Percentiles rank a stretch among this genome's conserved stretches.
Conservation (phyloP, 306 rosid species). For the Begonia peltatifolia region DNA sequence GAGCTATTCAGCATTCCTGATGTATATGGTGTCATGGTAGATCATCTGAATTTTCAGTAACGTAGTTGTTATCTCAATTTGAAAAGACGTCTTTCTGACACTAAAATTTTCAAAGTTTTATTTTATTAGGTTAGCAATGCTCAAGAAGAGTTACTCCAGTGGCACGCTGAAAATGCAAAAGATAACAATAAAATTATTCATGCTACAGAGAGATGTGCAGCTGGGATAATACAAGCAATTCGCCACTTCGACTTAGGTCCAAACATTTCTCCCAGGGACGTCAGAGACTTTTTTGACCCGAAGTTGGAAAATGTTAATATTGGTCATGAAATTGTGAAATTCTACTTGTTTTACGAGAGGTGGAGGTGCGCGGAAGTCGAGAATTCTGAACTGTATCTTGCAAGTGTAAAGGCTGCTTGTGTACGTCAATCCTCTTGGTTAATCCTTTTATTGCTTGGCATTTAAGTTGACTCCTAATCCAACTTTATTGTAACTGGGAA, state of each 20-base stretch:
- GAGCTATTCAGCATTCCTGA: conserved; percentile 49
- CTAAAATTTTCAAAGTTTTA: too few species aligned
- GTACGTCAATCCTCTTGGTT: conserved; percentile 33
- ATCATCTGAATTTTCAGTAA: too few species aligned
- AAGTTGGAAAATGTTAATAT: conserved; percentile 18
- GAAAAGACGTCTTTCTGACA: too few species aligned
- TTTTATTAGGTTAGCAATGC: conserved; percentile 26
- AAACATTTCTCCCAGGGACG: conserved; percentile 59
- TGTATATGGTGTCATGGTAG: conserved; percentile 69
- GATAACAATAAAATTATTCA: conserved; percentile 28
- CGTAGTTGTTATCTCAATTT: too few species aligned
- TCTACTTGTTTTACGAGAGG: conserved; percentile 53
- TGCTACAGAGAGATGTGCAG: conserved; percentile 73
- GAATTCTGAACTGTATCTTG: conserved; percentile 30
- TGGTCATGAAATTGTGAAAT: conserved; percentile 44
- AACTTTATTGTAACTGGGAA: too few species aligned
- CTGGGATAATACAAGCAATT: conserved; percentile 68
- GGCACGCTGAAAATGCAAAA: conserved; percentile 43
- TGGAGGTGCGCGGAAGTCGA: conserved; percentile 60
- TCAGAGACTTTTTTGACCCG: conserved; percentile 20
- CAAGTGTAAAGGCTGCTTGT: conserved; percentile 28
- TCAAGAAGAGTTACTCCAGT: conserved; percentile 54
- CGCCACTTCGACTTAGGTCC: conserved; percentile 53
- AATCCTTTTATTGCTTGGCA: neutral
- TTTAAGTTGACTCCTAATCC: too few species aligned